Conservation (phyloP, 805 yeast species). For the Zygosaccharomyces bailii region DNA sequence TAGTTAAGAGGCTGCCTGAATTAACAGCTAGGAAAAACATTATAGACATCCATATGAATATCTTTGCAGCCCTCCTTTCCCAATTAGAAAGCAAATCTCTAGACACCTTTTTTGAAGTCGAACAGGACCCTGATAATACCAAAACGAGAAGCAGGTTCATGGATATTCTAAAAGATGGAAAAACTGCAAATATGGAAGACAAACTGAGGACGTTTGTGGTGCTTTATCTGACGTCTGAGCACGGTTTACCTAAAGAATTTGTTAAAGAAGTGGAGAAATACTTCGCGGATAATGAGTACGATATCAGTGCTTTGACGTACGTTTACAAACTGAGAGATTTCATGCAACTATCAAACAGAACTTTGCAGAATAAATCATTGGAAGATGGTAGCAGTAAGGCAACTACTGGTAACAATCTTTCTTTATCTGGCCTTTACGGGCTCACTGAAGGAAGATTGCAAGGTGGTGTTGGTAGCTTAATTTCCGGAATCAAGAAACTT, state of each 20-base stretch:
- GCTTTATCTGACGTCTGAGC: constrained; percentile 55
- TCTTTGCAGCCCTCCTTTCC: constrained; percentile 75
- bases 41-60: constrained; percentile 96
- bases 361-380: constrained; percentile 36
- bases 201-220: constrained; percentile 87
- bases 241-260: constrained; percentile 43
- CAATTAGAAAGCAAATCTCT: constrained; percentile 82
- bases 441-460: constrained; percentile 77
- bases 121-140: constrained; percentile 62
- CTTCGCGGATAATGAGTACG: constrained; percentile 54
- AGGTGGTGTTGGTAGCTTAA: constrained; percentile 85
- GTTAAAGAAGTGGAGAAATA: constrained; percentile 59
- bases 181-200: constrained; percentile 66
- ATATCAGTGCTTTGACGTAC: constrained; percentile 64
- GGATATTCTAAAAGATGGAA: constrained; percentile 50
- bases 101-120: constrained; percentile 91
- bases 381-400: constrained; percentile 35
- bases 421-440: constrained; percentile 74
- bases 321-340: constrained; percentile 79
- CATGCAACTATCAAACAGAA: constrained; percentile 49
- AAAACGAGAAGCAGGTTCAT: constrained; percentile 54
- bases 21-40: constrained; percentile 81
- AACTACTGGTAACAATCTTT: constrained; percentile 33
- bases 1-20: constrained; percentile 90
- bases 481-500: constrained; percentile 81